A percentile compares a stretch with the other conserved stretches of the same genome.
Conservation (phyloP, 257 asterid species). For the Solanum virginianum region DNA sequence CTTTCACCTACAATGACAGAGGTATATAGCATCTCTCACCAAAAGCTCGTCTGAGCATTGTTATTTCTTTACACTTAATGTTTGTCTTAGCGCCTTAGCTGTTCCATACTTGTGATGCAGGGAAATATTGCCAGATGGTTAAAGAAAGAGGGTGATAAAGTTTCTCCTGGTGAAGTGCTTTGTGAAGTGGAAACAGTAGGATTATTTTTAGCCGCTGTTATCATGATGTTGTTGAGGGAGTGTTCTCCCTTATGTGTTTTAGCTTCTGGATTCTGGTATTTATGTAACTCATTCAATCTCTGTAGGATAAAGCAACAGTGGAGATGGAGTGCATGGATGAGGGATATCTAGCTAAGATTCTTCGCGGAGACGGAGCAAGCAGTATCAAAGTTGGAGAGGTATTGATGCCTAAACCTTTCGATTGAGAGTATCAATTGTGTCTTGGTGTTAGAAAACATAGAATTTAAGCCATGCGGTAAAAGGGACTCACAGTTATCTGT, state of each 20-base stretch:
- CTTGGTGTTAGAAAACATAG: neutral
- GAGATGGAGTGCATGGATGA: constrained; percentile 99
- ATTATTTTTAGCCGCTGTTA: constrained; percentile 1
- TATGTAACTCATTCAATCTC: neutral
- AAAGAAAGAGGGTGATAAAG: constrained; percentile 97
- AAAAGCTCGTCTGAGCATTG: neutral
- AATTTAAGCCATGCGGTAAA: neutral
- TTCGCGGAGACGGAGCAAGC: constrained; percentile 83
- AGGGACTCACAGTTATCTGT: neutral
- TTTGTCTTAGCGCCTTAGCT: neutral
- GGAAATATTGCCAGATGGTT: constrained; percentile 97
- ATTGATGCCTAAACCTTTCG: constrained; percentile 8
- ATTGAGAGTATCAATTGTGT: neutral
- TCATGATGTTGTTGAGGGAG: constrained; percentile 2
- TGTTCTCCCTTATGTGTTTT: constrained; percentile 1
- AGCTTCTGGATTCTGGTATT: neutral
- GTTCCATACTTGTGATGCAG: constrained; percentile 27
- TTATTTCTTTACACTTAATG: neutral
- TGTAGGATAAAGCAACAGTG: constrained; percentile 94
- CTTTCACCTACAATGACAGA: constrained; percentile 99
- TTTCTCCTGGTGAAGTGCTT: constrained; percentile 93
- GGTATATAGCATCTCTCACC: constrained; percentile 21
- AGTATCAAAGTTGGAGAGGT: constrained; percentile 99
- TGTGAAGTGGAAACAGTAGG: constrained; percentile 99
- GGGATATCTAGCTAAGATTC: constrained; percentile 88